Evolutionary conservation across 352 stramenopile species (phyloP), one percentile per base, ranked within the genome.

Genomic region (Saprolegnia parasitica): DNA sequence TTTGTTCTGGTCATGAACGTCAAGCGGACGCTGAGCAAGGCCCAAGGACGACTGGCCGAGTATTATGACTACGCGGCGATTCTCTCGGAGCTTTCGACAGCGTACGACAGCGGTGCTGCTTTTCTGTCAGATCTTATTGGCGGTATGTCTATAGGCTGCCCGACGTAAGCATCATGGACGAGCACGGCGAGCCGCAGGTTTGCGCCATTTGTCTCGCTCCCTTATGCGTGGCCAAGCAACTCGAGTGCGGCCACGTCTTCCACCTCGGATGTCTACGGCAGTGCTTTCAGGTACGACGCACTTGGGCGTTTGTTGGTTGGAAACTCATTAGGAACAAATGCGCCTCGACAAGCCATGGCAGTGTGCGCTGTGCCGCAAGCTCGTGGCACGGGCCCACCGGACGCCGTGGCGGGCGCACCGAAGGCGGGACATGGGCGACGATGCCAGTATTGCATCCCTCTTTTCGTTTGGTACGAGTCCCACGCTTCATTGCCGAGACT

Each of bases 171-270:
- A 2, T 4, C 42, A 49, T 4, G 3, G 42, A 49, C 42, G 42
- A 49, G 13, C 42, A 49, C 10, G 42, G 42, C 18, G 42, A 49
- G 13, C 3, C 42, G 3, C 3, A 11, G 3, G 42, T n/a, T 10
- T 49, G 42, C 42, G 42, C 42, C 42, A 49, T 49, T 49, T 49
- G 42, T n/a, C 42, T 49, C 42, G 42, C 42, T n/a, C 42, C 42
- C 13, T n/a, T 49, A 8, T 2, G 13, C 42, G 11, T n/a, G 13
- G 42, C 42, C 42, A 49, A 49, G 42, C 11, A 49, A 10, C 42
- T 49, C 42, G 42, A 49, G 13, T 49, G 42, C 18, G 42, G 42
- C 42, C 42, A 49, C 18, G 4, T 2, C 42, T 49, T 49, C 42
- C 42, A 49, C 42, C 42, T 15, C 42, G 13, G 18, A 4, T 49